phyloP scores from a whole-genome alignment of 2,329 filamentous ascomycete species.

The Aspergillus brasiliensis region DNA sequence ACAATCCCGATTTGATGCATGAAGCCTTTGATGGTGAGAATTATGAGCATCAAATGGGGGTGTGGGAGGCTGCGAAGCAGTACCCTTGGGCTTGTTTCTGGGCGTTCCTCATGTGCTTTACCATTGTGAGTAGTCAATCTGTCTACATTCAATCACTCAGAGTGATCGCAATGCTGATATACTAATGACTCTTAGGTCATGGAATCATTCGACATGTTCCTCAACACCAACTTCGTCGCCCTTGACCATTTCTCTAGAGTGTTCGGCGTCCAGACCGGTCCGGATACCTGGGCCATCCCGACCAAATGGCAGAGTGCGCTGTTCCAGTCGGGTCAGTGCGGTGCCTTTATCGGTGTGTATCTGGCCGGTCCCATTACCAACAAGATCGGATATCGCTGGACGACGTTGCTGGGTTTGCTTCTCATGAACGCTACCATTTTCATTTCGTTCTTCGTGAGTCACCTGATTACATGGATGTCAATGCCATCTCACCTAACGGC shows the following conservation, averaged over 20 bases:
- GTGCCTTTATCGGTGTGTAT: conserved; percentile 62
- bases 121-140: conserved; percentile 50
- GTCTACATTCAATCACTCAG: neutral
- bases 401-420: conserved; percentile 59
- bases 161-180: no score
- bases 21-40: conserved; percentile 50
- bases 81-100: conserved; percentile 52
- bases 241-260: conserved; percentile 39
- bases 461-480: no score
- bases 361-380: conserved; percentile 64
- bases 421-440: conserved; percentile 62
- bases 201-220: conserved; percentile 55
- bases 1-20: conserved; percentile 42
- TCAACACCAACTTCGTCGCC: conserved; percentile 52
- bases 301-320: conserved; percentile 59
- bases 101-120: conserved; percentile 55
- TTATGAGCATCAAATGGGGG: conserved; percentile 45
- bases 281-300: conserved; percentile 33
- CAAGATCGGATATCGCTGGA: conserved; percentile 61
- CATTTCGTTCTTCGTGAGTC: conserved; percentile 58
- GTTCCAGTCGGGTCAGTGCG: conserved; percentile 57
- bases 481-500: no score
- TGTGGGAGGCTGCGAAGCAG: conserved; percentile 41
- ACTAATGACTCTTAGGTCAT: conserved; percentile 44
- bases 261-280: conserved; percentile 38